These are phyloP conservation scores for Trichoderma gracile DNA, from an alignment of 2,329 filamentous ascomycete genomes.

Conservation along the genomic window DNA sequence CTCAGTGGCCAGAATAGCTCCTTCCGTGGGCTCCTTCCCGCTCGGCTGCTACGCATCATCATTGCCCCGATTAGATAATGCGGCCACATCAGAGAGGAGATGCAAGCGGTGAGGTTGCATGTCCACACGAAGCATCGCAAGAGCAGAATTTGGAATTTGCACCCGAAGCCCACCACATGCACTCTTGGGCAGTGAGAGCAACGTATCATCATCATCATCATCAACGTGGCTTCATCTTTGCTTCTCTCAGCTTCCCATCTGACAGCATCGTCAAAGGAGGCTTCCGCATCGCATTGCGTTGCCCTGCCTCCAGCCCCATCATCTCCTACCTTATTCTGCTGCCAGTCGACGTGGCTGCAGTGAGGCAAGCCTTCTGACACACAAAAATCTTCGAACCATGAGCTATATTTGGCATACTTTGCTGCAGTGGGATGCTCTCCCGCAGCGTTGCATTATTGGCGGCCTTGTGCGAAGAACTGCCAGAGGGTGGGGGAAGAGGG, in stretches of 20 bases:
- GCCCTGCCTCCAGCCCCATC: not conserved
- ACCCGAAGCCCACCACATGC: too few species aligned
- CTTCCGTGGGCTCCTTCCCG: not conserved
- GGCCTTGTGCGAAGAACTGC: constrained; percentile 9
- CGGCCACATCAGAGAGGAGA: not conserved
- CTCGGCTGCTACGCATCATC: not conserved
- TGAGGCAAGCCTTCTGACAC: not conserved
- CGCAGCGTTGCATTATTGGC: constrained; percentile 13
- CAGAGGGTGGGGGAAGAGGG: not conserved
- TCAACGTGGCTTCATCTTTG: not conserved
- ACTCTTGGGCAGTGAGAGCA: too few species aligned
- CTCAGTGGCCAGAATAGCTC: constrained; percentile 2
- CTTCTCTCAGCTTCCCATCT: not conserved
- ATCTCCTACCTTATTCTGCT: not conserved
- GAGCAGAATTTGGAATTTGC: not conserved
- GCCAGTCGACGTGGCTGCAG: not conserved
- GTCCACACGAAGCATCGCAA: not conserved
- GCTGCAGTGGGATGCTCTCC: not conserved
- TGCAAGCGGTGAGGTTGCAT: not conserved
- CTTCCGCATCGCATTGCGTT: not conserved
- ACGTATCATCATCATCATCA: not conserved
- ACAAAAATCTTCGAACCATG: not conserved
- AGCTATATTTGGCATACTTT: constrained; percentile 14
- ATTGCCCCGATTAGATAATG: constrained; percentile 4
- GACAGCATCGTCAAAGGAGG: not conserved